Conservation (phyloP, 2,329 filamentous ascomycete genomes). For the Calonectria naviculata region DNA sequence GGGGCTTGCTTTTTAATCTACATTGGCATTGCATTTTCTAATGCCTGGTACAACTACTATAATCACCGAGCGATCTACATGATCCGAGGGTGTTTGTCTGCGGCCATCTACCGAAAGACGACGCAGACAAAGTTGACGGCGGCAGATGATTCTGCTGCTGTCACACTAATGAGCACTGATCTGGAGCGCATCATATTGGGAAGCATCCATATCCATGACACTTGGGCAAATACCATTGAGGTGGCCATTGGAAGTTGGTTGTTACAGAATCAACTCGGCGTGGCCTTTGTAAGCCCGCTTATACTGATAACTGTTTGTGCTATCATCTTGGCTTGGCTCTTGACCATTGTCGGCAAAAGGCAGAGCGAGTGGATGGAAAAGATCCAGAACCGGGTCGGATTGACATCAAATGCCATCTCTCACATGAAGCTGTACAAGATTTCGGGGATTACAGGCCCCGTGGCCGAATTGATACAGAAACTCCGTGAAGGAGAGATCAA, state of each 20-base stretch:
- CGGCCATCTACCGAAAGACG: constrained; percentile 48
- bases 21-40: constrained; percentile 51
- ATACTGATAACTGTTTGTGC: constrained; percentile 50
- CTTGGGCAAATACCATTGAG: constrained; percentile 55
- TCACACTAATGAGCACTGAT: constrained; percentile 62
- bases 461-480: constrained; percentile 42
- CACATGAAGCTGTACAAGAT: constrained; percentile 49
- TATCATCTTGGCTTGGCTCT: constrained; percentile 24
- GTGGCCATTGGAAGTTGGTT: constrained; percentile 58
- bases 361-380: constrained; percentile 50
- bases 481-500: constrained; percentile 44
- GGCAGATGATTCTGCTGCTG: constrained; percentile 51
- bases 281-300: constrained; percentile 59
- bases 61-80: constrained; percentile 46
- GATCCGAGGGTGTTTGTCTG: constrained; percentile 46
- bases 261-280: constrained; percentile 57
- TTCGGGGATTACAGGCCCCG: constrained; percentile 41
- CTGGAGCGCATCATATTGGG: constrained; percentile 54
- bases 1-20: constrained; percentile 54
- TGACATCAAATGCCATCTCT: constrained; percentile 44
- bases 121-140: constrained; percentile 43
- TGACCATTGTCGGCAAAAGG: constrained; percentile 27
- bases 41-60: constrained; percentile 53
- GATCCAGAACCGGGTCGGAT: constrained; percentile 48
- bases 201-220: constrained; percentile 49